Base-by-base conservation (phyloP, 2,329 filamentous ascomycete genomes). In the Fusarium floridanum region DNA sequence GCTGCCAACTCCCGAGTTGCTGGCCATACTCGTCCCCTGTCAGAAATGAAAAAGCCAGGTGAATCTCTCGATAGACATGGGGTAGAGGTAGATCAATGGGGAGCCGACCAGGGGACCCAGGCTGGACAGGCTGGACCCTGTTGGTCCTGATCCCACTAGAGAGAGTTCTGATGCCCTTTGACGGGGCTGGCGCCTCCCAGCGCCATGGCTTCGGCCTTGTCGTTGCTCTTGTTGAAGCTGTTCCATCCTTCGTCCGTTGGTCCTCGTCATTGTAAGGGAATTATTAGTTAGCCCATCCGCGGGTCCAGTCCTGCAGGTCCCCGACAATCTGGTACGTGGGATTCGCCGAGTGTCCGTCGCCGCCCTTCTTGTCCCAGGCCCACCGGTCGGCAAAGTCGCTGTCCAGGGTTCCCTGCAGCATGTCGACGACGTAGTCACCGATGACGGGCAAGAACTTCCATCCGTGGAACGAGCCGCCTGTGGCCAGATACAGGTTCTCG, bases 371-470 rank as follows among this genome's bases (percentile, higher is more conserved):
- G 79, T 86, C 80, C 86, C 87, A 88, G 55, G 83, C 85, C 85
- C 85, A 87, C 61, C 85, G 81, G 64, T 81, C 80, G 29, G 77
- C 78, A 67, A 83, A 83, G 41, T 84, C 81, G 9, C 78, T 71
- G n/a, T 80, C 80, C 36, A 87, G 81, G 64, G 78, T 80, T 64
- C 83, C 84, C 61, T 85, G 78, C 77, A 87, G 79, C 82, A 87
- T 84, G 73, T 89, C 85, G 34, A 85, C 82, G 66, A 90, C 84
- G 79, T 92, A 92, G 67, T 88, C 87, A 5, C 91, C 90, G 72
- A 91, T 88, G 27, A 88, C 88, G 1, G 90, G 90, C 29, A 92
- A 82, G 77, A 92, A 91, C 79, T 92, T 92, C 86, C 88, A 92
- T 34, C 88, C 87, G 77, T 92, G 91, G 72, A 92, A 91, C 14